Conservation (phyloP, 345 rosid genomes). For the Pistacia atlantica region DNA sequence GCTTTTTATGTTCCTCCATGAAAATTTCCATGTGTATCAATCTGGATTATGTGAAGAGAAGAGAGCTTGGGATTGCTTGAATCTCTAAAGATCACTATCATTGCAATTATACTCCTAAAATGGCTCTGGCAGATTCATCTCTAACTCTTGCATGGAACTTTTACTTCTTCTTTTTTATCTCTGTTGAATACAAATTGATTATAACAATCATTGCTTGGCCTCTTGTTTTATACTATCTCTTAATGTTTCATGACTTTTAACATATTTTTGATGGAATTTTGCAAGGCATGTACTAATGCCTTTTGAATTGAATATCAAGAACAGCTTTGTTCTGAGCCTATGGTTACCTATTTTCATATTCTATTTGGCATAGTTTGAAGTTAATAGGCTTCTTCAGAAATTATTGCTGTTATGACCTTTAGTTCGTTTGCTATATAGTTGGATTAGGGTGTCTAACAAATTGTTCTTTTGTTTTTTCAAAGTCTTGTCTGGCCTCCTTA, state of each 20-base stretch:
- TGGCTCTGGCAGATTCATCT: not conserved
- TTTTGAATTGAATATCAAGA: not conserved
- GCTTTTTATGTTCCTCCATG: not conserved
- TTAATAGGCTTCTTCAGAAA: not conserved
- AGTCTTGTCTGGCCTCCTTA: not conserved
- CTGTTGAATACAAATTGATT: not conserved
- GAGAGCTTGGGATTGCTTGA: not conserved
- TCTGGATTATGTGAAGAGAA: not conserved
- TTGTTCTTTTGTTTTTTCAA: not conserved
- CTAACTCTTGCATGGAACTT: not conserved
- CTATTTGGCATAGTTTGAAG: conserved; percentile 5
- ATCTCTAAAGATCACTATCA: not conserved
- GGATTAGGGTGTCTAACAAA: not conserved
- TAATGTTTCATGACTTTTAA: not conserved
- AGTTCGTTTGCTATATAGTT: not conserved
- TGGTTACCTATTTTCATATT: not conserved
- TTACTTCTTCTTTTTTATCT: not conserved
- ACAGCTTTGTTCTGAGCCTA: not conserved
- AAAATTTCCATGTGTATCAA: not conserved
- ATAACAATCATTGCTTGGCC: not conserved
- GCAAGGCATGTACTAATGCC: not conserved
- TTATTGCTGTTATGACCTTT: not conserved
- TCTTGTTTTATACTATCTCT: not conserved
- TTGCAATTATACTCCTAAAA: not conserved
- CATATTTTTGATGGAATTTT: not conserved